These are phyloP conservation scores for Neofusicoccum kwambonambiense DNA, from an alignment of 2,329 filamentous ascomycete species.

Conservation along the genomic window DNA sequence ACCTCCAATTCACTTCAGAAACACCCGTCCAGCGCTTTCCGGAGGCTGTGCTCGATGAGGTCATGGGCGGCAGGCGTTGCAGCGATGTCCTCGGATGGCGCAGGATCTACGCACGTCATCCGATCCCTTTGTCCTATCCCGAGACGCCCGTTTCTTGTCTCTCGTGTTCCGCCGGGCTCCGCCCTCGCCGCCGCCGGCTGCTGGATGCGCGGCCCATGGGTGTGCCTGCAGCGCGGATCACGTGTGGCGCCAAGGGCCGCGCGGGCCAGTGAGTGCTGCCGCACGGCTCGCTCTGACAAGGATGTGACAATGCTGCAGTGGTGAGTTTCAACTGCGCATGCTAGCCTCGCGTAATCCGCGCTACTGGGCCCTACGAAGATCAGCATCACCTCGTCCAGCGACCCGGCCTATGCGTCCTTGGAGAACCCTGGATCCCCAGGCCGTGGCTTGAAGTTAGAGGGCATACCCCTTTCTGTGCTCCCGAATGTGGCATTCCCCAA, in stretches of 20 bases:
- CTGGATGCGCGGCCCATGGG: background rate
- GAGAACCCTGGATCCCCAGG: constrained; percentile 8
- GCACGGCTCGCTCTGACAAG: constrained; percentile 11
- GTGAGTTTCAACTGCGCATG: constrained; percentile 14
- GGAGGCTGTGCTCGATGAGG: constrained; percentile 6
- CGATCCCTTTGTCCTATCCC: background rate
- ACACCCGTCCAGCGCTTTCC: background rate
- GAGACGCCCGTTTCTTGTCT: constrained; percentile 10
- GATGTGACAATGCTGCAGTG: constrained; percentile 10
- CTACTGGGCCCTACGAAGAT: constrained; percentile 9
- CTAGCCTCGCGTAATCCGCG: constrained; percentile 10
- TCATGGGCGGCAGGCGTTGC: background rate
- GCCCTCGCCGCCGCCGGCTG: background rate
- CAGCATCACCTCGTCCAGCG: constrained; percentile 5
- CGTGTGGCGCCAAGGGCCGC: background rate
- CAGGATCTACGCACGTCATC: constrained; percentile 15
- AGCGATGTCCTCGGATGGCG: constrained; percentile 2
- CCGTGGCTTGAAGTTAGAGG: background rate
- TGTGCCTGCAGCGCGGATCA: background rate
- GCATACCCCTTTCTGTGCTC: constrained; percentile 3
- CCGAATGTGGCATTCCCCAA: background rate
- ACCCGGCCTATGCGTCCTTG: background rate
- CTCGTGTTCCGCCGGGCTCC: constrained; percentile 13
- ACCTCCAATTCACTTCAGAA: background rate
- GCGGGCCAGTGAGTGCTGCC: background rate